Conservation (phyloP, 2,329 filamentous ascomycete species). For the Tricladium varicosporioides region DNA sequence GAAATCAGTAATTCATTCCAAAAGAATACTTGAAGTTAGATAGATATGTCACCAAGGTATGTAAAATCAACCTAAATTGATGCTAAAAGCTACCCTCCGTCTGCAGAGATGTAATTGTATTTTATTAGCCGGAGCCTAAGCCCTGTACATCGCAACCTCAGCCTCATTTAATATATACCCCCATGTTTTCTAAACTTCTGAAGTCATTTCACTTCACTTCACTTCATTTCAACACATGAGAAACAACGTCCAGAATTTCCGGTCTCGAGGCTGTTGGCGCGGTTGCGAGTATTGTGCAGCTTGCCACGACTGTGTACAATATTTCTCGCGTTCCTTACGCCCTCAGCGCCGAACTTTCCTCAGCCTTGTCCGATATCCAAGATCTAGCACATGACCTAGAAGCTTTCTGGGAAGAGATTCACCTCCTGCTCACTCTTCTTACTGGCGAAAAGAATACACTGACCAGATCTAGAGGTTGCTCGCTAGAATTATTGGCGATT, state of each 20-base stretch:
- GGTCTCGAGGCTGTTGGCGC: slow-evolving; percentile 18
- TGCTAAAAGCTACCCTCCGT: too few relatives aligned
- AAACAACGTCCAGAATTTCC: slow-evolving; percentile 4
- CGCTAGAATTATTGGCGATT: slow-evolving; percentile 23
- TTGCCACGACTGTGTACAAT: slow-evolving; percentile 18
- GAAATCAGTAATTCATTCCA: too few relatives aligned
- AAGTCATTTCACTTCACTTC: too few relatives aligned
- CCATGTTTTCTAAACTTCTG: too few relatives aligned
- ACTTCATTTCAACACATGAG: too few relatives aligned
- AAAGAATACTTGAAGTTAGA: too few relatives aligned
- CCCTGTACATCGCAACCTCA: too few relatives aligned
- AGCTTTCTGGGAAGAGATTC: slow-evolving; percentile 17
- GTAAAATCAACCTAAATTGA: too few relatives aligned
- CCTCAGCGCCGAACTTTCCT: slow-evolving; percentile 18
- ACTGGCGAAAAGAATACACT: slow-evolving; percentile 15
- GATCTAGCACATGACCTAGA: slow-evolving; percentile 20
- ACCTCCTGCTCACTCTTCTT: slow-evolving; percentile 14
- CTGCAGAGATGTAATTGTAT: too few relatives aligned
- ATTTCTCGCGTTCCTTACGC: slow-evolving; percentile 20
- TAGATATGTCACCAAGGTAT: too few relatives aligned
- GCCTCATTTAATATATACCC: too few relatives aligned
- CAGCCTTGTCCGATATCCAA: slow-evolving; percentile 21
- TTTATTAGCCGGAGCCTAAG: too few relatives aligned
- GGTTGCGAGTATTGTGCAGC: slow-evolving; percentile 16
- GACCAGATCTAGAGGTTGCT: slow-evolving; percentile 18